A percentile compares a stretch with the other conserved stretches of the same genome.
Evolutionary conservation across 768 basidiomycete genomes (phyloP).

Genomic region (Agrocybe chaxingu): DNA sequence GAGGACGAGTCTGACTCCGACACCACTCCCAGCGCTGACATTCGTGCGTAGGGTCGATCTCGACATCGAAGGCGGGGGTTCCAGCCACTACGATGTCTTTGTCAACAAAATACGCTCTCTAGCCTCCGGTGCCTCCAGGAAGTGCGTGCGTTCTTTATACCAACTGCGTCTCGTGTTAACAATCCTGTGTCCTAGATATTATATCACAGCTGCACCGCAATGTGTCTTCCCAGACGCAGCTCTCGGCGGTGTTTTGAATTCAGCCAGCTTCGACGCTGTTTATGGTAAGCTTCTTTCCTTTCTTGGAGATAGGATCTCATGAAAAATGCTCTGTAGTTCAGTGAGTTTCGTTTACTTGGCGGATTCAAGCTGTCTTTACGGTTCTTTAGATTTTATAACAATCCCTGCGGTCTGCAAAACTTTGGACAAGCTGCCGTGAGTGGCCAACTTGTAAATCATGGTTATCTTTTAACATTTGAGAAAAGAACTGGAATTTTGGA

Average conservation of each 20-base stretch:
- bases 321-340: conserved; percentile 25
- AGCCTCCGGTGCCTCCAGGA: conserved; percentile 47
- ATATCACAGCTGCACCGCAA: conserved; percentile 61
- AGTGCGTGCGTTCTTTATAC: conserved; percentile 28
- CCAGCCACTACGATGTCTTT: conserved; percentile 47
- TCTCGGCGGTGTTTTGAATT: conserved; percentile 55
- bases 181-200: conserved; percentile 41
- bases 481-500: conserved; percentile 60
- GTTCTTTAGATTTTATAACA: conserved; percentile 52
- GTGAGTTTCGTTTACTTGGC: conserved; percentile 17
- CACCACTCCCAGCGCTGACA: not conserved
- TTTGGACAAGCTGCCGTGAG: conserved; percentile 49
- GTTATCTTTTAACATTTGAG: not conserved
- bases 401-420: conserved; percentile 47
- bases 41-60: conserved; percentile 51
- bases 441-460: conserved; percentile 5
- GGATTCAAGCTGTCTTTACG: not conserved
- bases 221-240: conserved; percentile 70
- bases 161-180: not conserved
- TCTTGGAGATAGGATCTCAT: not conserved
- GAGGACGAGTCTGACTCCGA: not conserved
- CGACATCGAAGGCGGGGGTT: conserved; percentile 70
- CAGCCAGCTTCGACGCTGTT: conserved; percentile 65
- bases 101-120: conserved; percentile 54
- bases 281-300: conserved; percentile 39